Evolutionary conservation across 1,284 basidiomycete genomes (phyloP).

Genomic region (Phellopilus nigrolimitatus): DNA sequence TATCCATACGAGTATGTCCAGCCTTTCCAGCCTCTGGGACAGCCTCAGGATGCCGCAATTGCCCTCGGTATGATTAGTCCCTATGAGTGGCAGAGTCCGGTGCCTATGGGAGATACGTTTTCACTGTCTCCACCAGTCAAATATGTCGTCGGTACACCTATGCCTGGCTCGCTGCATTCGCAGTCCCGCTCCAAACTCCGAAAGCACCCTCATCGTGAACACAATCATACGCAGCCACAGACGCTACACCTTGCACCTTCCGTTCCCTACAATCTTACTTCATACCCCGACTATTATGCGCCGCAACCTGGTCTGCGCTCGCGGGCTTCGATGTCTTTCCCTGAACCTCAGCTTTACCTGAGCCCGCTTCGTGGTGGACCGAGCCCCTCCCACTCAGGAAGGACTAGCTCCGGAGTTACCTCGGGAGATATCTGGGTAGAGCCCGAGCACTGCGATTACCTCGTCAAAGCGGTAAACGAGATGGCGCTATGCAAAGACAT

Average conservation of each 20-base stretch:
- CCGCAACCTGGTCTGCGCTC: no score
- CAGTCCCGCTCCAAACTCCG: neutral
- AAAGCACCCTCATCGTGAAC: neutral
- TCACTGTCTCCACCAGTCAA: neutral
- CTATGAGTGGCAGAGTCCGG: neutral
- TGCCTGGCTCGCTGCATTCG: neutral
- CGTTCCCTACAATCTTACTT: neutral
- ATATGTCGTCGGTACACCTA: slow-evolving; percentile 5
- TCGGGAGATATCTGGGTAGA: slow-evolving; percentile 7
- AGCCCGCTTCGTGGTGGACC: no score
- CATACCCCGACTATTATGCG: neutral
- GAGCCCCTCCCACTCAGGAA: neutral
- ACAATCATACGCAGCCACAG: neutral
- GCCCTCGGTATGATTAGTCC: neutral
- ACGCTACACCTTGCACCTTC: neutral
- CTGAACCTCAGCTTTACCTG: slow-evolving; percentile 7
- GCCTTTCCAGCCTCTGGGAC: slow-evolving; percentile 5
- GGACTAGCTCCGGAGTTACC: neutral
- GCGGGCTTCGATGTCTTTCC: slow-evolving; percentile 6
- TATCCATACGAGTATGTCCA: slow-evolving; percentile 1
- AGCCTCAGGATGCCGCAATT: neutral
- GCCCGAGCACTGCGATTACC: slow-evolving; percentile 3
- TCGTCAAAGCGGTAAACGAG: slow-evolving; percentile 10
- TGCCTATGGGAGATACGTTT: neutral
- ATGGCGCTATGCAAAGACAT: slow-evolving; percentile 4